Conservation (phyloP, 1,284 basidiomycete species). For the Ustilago bromivora region DNA sequence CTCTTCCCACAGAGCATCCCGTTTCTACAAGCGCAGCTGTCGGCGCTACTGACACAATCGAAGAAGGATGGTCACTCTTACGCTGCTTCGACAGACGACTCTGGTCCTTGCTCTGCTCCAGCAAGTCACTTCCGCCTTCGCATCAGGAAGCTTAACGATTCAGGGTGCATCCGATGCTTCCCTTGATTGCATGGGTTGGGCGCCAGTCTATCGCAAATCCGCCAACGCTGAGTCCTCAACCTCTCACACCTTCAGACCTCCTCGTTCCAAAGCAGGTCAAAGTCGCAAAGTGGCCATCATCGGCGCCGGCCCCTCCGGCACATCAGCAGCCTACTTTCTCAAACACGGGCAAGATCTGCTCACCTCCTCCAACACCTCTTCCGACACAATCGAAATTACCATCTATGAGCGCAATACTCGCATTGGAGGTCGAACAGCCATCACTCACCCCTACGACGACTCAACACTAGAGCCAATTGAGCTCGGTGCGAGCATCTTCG, state of each 20-base stretch:
- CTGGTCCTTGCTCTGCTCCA: slow-evolving; percentile 15
- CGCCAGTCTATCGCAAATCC: not conserved
- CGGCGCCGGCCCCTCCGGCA: slow-evolving; percentile 88
- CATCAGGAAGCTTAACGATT: not conserved
- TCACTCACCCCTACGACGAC: slow-evolving; percentile 82
- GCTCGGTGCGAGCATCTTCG: slow-evolving; percentile 90
- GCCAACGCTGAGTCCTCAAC: not conserved
- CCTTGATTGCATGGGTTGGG: not conserved
- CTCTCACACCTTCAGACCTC: not conserved
- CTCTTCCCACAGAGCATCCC: not conserved
- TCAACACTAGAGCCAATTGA: slow-evolving; percentile 74
- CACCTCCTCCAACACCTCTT: slow-evolving; percentile 5
- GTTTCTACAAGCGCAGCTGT: not conserved
- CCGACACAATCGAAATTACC: slow-evolving; percentile 76
- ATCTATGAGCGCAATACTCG: slow-evolving; percentile 82
- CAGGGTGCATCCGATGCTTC: not conserved
- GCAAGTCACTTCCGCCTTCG: not conserved
- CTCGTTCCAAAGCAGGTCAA: not conserved
- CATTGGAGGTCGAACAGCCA: slow-evolving; percentile 85
- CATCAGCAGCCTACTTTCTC: slow-evolving; percentile 89
- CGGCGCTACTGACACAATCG: not conserved
- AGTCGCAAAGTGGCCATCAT: slow-evolving; percentile 78
- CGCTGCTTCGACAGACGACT: slow-evolving; percentile 1
- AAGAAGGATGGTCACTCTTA: slow-evolving; percentile 9
- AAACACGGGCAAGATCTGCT: slow-evolving; percentile 71